These are phyloP conservation scores for Colletotrichum karsti DNA, from an alignment of 2,329 filamentous ascomycete species.

Conservation along the genomic window DNA sequence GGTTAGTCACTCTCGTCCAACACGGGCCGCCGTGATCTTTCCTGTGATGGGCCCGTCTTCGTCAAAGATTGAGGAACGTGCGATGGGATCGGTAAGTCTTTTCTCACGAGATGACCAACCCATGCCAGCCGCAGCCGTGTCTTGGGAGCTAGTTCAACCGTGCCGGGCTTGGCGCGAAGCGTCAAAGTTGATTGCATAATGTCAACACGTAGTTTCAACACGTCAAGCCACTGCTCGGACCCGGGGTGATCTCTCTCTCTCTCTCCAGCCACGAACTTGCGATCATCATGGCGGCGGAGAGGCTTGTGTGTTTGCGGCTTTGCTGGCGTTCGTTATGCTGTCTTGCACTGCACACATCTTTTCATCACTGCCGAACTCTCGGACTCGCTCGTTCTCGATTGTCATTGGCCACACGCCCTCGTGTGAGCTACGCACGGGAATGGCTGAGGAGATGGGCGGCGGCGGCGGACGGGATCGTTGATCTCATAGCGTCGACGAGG, in stretches of 20 bases:
- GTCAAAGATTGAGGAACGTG: background rate
- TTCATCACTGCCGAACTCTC: background rate
- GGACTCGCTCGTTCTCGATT: background rate
- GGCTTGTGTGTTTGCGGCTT: slow-evolving; percentile 3
- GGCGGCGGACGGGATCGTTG: background rate
- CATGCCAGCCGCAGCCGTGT: background rate
- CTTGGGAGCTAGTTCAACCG: background rate
- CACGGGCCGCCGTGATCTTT: background rate
- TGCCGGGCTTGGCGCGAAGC: background rate
- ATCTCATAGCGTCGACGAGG: slow-evolving; percentile 14
- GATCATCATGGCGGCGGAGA: background rate
- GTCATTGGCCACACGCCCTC: background rate
- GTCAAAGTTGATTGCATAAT: background rate
- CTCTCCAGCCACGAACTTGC: background rate
- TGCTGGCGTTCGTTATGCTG: background rate
- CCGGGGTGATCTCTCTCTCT: background rate
- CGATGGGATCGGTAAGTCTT: background rate
- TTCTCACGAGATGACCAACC: background rate
- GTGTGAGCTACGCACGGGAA: background rate
- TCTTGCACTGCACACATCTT: background rate
- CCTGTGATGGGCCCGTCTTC: slow-evolving; percentile 2
- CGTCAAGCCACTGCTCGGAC: slow-evolving; percentile 17
- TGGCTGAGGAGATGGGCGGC: background rate
- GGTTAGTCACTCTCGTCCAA: too few relatives aligned
- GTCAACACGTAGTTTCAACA: slow-evolving; percentile 21